These are phyloP conservation scores for Pyropia yezoensis DNA, from an alignment of 23 red algal species.

Conservation along the genomic window DNA sequence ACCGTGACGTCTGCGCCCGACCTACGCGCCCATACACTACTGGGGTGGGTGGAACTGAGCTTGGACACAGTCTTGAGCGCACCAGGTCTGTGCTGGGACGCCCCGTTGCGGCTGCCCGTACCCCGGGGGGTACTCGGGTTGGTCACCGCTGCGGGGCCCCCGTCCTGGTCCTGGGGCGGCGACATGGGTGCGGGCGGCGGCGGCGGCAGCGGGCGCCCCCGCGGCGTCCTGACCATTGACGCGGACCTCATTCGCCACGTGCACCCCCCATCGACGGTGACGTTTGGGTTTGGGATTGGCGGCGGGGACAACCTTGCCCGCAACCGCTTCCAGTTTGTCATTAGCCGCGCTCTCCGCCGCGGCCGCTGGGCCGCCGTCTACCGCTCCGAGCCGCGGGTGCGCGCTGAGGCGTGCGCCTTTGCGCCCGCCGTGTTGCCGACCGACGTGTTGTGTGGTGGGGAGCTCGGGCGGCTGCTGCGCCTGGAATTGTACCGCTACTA, in stretches of 20 bases:
- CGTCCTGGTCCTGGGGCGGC: too few relatives aligned
- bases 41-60: background rate
- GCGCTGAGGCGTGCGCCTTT: background rate
- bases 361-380: background rate
- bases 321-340: slow-evolving; percentile 1
- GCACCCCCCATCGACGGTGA: background rate
- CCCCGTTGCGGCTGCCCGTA: too few relatives aligned
- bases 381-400: background rate
- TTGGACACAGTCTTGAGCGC: too few relatives aligned
- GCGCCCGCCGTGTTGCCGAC: background rate
- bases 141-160: too few relatives aligned
- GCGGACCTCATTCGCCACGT: background rate
- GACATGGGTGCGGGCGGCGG: too few relatives aligned
- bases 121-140: background rate
- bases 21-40: too few relatives aligned
- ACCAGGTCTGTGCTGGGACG: too few relatives aligned
- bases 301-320: background rate
- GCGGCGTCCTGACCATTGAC: background rate
- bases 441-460: background rate
- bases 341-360: background rate
- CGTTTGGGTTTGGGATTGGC: background rate
- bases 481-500: background rate
- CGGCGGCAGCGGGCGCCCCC: background rate
- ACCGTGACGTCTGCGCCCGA: too few relatives aligned
- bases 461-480: background rate